Percentiles rank a stretch among this genome's conserved stretches.
These are phyloP conservation scores for Trifolium dubium DNA, from an alignment of 306 rosid genomes.

Conservation along the genomic window DNA sequence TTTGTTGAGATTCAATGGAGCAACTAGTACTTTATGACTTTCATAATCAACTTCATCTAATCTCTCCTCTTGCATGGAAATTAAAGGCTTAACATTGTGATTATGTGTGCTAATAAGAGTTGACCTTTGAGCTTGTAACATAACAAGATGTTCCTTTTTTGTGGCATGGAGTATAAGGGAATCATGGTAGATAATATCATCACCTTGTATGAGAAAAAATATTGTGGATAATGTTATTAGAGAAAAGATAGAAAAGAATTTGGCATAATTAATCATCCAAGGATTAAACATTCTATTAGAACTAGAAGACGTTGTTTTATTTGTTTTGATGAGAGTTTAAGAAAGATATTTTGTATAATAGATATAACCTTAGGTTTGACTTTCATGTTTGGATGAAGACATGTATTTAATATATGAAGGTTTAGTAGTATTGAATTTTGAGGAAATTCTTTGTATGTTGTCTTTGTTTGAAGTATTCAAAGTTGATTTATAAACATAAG, in stretches of 20 bases:
- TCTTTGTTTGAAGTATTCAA: constrained; percentile 47
- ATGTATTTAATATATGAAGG: background rate
- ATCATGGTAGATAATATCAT: constrained; percentile 32
- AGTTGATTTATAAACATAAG: constrained; percentile 8
- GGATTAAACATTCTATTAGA: constrained; percentile 43
- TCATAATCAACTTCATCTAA: constrained; percentile 27
- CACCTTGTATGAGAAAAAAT: constrained; percentile 47
- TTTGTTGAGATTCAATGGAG: constrained; percentile 53
- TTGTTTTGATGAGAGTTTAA: constrained; percentile 21
- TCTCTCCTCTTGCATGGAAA: constrained; percentile 44
- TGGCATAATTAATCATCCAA: constrained; percentile 38
- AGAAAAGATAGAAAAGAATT: constrained; percentile 43
- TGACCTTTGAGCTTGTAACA: constrained; percentile 40
- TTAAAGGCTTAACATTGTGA: constrained; percentile 17
- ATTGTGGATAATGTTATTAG: constrained; percentile 46
- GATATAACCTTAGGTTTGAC: constrained; percentile 1
- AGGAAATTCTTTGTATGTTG: background rate
- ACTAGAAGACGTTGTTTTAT: constrained; percentile 25
- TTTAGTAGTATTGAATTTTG: background rate
- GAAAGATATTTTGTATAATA: constrained; percentile 20
- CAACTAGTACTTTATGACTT: constrained; percentile 36
- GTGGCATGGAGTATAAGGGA: background rate
- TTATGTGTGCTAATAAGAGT: constrained; percentile 2
- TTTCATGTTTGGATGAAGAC: background rate
- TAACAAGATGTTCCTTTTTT: constrained; percentile 6